Percentiles rank a stretch among this genome's conserved stretches.
Evolutionary conservation across 148 eudicot species (phyloP).

Genomic region (Vaccinium corymbosum): DNA sequence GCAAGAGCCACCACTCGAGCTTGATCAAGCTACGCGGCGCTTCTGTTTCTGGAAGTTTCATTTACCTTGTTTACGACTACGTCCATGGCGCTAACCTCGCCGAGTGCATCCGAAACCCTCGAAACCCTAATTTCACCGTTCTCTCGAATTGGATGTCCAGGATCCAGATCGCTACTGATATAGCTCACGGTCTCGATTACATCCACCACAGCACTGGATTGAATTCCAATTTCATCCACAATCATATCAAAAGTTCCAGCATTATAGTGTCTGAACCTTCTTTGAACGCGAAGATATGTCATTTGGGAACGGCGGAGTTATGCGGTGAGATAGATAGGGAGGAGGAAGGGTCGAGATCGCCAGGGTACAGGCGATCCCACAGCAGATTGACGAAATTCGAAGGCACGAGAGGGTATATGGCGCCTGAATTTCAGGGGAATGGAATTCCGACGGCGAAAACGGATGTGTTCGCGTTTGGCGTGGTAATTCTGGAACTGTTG

Average conservation of each 20-base stretch:
- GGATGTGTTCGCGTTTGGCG: constrained; percentile 86
- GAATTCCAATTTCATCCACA: constrained; percentile 58
- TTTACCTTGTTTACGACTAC: constrained; percentile 69
- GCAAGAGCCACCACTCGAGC: constrained; percentile 69
- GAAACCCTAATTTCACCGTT: constrained; percentile 62
- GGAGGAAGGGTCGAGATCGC: not conserved
- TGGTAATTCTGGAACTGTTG: constrained; percentile 73
- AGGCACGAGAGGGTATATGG: constrained; percentile 93
- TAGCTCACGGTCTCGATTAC: constrained; percentile 85
- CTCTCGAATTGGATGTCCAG: constrained; percentile 66
- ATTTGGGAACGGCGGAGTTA: constrained; percentile 83
- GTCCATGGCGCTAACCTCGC: constrained; percentile 56
- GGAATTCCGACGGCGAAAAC: constrained; percentile 65
- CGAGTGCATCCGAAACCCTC: constrained; percentile 66
- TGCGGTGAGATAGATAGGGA: constrained; percentile 49
- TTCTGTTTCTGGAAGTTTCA: constrained; percentile 48
- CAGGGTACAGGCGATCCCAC: constrained; percentile 18
- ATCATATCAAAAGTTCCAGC: constrained; percentile 72
- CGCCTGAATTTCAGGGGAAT: constrained; percentile 67
- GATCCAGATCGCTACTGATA: constrained; percentile 53
- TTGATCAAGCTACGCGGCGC: constrained; percentile 65
- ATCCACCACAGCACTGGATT: constrained; percentile 74
- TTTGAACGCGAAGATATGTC: constrained; percentile 61
- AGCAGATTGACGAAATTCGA: constrained; percentile 42
- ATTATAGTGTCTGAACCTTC: constrained; percentile 44